Conservation (phyloP, 129 eudicot species). For the Silybum marianum region DNA sequence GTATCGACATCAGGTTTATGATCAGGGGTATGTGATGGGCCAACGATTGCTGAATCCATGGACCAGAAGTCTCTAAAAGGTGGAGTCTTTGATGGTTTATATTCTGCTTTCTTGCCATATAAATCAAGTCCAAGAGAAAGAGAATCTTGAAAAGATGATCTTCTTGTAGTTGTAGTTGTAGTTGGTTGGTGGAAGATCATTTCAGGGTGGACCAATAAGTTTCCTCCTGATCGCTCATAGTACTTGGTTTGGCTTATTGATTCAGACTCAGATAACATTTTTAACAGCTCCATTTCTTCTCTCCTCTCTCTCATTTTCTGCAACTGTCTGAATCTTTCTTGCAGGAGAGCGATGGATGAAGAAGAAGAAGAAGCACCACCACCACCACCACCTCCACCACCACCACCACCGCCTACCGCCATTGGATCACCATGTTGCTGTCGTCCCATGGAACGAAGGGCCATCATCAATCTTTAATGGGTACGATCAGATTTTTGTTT, state of each 20-base stretch:
- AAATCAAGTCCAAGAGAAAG: conserved; percentile 57
- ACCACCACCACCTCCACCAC: conserved; percentile 7
- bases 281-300: conserved; percentile 42
- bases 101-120: conserved; percentile 26
- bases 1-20: conserved; percentile 56
- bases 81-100: conserved; percentile 21
- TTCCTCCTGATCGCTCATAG: conserved; percentile 1
- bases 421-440: conserved; percentile 31
- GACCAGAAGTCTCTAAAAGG: conserved; percentile 36
- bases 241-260: conserved; percentile 16
- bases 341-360: conserved; percentile 56
- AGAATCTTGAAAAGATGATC: conserved; percentile 42
- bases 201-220: conserved; percentile 13
- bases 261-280: conserved; percentile 26
- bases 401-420: conserved; percentile 22
- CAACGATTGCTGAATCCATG: conserved; percentile 30
- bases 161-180: conserved; percentile 4
- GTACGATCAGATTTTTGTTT: conserved; percentile 18
- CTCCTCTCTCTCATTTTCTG: conserved; percentile 57
- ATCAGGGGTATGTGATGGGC: conserved; percentile 20
- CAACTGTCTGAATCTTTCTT: conserved; percentile 61
- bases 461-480: conserved; percentile 20
- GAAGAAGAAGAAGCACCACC: conserved; percentile 24
- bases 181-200: conserved; percentile 2
- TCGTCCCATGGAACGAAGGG: conserved; percentile 49